phyloP scores from a whole-genome alignment of 371 early-diverging fungal genomes.

The Amoeboaphelidium protococcarum region DNA sequence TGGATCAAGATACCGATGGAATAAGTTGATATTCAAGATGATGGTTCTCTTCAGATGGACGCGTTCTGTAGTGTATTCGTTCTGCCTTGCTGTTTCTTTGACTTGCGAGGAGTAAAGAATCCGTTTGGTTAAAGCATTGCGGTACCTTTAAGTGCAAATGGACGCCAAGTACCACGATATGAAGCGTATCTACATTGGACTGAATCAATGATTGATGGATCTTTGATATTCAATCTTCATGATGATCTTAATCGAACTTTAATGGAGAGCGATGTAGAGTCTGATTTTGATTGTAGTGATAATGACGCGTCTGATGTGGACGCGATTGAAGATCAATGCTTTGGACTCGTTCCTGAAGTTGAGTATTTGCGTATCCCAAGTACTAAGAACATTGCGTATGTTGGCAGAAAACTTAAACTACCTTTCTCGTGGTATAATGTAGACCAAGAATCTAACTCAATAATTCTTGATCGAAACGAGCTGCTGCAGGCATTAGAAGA shows the following conservation, averaged over 20 bases:
- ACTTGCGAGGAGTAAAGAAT: conserved; percentile 26
- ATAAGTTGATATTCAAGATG: neutral
- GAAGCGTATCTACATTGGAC: conserved; percentile 37
- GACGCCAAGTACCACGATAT: conserved; percentile 18
- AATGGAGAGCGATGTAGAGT: too few species aligned
- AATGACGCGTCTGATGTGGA: too few species aligned
- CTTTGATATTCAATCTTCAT: too few species aligned
- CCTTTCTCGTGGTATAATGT: too few species aligned
- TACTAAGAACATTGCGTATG: conserved; percentile 54
- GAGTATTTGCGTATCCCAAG: conserved; percentile 60
- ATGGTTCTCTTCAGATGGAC: neutral
- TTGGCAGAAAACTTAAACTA: conserved; percentile 28
- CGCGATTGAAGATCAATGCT: too few species aligned
- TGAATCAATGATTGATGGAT: conserved; percentile 19
- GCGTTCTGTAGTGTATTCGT: conserved; percentile 27
- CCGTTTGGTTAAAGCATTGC: neutral
- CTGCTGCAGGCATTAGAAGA: too few species aligned
- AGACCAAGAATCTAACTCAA: too few species aligned
- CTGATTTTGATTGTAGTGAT: too few species aligned
- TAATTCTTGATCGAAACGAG: too few species aligned
- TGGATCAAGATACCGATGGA: neutral
- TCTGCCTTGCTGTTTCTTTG: conserved; percentile 58
- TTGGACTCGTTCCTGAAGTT: conserved; percentile 31
- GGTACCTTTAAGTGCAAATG: conserved; percentile 3
- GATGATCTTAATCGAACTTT: too few species aligned